Base-by-base conservation (phyloP, 2,329 filamentous ascomycete species). In the Neoarthrinium moseri region DNA sequence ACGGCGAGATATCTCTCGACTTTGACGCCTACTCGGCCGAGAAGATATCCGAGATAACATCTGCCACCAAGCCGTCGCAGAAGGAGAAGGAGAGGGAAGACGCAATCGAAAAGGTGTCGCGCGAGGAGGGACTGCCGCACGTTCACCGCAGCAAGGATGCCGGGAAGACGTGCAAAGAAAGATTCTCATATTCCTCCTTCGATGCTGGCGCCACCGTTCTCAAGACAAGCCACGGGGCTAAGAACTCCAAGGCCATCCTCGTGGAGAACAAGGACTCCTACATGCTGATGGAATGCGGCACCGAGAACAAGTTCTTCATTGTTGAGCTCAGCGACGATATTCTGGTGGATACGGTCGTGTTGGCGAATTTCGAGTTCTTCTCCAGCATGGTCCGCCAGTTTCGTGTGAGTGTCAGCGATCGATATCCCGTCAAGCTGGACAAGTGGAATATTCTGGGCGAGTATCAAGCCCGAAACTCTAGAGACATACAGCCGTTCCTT, bases 361-460 rank as follows among this genome's bases (percentile, higher is more conserved):
- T 99, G 44, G 94, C 92, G 51, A 99, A 99, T 64, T 99, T 95
- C 58, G 94, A 99, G 66, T 99, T 99, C 73, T 99, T 99, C 73
- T 96, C 91, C 45, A 96, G 91, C 62, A 96, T 95, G 79, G 88
- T 97, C 57, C 86, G 91, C 43, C 87, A 85, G 38, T 96, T 99
- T 65, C 81, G 88, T 42, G 83, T 97, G 55, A 95, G 89, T 62
- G 92, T 96, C 38, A 95, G 91, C 47, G 94, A 97, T 69, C 84
- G 90, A 46, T 97, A 96, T 66, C 94, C 94, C 1, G 88, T 94
- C 44, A 97, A 96, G 66, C 68, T 81, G 46, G 91, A 96, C 40
- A 89, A 94, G 56, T 99, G 94, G 94, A 90, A 86, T 54, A 84
- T 90, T 34, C 66, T 97, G 36, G 94, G 91, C 6, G 86, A 84